phyloP scores from a whole-genome alignment of 1,139 yeast genomes.

The Suhomyces coccinellae region DNA sequence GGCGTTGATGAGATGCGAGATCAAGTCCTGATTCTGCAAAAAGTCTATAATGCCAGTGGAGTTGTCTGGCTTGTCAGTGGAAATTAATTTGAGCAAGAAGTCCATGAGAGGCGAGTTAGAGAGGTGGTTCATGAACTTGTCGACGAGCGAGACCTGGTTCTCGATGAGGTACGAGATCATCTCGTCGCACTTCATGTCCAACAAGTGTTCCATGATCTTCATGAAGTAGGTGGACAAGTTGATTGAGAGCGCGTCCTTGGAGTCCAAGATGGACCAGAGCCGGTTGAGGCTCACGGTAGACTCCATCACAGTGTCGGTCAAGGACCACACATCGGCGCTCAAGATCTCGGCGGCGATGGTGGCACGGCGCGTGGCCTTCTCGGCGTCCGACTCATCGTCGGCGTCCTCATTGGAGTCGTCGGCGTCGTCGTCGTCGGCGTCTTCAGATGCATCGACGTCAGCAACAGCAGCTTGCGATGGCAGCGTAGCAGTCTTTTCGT shows the following conservation, averaged over 20 bases:
- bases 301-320: constrained; percentile 89
- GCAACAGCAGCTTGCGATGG: too few relatives aligned
- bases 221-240: constrained; percentile 84
- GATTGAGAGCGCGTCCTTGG: constrained; percentile 59
- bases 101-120: constrained; percentile 87
- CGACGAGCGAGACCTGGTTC: constrained; percentile 62
- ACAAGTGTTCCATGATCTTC: constrained; percentile 88
- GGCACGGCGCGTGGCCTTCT: constrained; percentile 66
- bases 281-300: constrained; percentile 61
- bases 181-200: constrained; percentile 88
- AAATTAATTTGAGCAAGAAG: constrained; percentile 71
- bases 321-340: constrained; percentile 92
- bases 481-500: background rate
- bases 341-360: constrained; percentile 88
- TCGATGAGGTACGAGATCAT: constrained; percentile 69
- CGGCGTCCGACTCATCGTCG: constrained; percentile 44
- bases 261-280: constrained; percentile 78
- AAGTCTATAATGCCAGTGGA: constrained; percentile 77
- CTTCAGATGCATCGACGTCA: constrained; percentile 18
- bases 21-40: constrained; percentile 62
- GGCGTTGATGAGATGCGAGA: constrained; percentile 57
- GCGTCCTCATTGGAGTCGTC: constrained; percentile 12
- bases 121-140: constrained; percentile 72
- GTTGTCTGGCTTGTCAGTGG: constrained; percentile 76
- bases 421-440: constrained; percentile 32